Evolutionary conservation across 2,329 filamentous ascomycete genomes (phyloP), one percentile per base, ranked within the genome.

Genomic region (Exophiala xenobiotica): DNA sequence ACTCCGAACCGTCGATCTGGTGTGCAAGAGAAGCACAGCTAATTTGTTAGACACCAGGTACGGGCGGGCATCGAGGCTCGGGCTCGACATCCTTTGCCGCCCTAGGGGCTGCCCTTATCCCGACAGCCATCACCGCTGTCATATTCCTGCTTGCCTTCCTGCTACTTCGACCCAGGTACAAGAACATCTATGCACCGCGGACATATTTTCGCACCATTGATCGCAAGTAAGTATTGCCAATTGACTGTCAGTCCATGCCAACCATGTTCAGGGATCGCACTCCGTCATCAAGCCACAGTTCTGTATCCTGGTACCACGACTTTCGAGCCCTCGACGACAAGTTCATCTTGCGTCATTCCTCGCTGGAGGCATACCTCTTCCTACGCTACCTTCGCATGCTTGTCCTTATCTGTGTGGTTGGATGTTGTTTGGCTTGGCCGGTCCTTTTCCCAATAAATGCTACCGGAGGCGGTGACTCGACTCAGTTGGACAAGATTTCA

Each of bases 321-420:
- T 81, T 82, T 63, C 70, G 74, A 46, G 72, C 72, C 35, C 75
- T 83, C 9, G 74, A 79, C 5, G 91, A 97, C 67, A 83, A 83
- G 19, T 88, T 89, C 65, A 81, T 91, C n/a, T 81, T 97, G 4
- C 88, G 93, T 61, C 88, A 95, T 72, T 88, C 90, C 60, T 95
- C 90, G 0, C 79, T 97, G 47, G 92, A 97, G 68, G 88, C 87
- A 16, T 97, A 91, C 70, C 84, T 97, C 37, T 96, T 95, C 68
- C 77, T 97, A 19, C 88, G 92, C 16, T 95, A 92, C 63, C 73
- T 97, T 53, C 85, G 89, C 59, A 87, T 93, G 43, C 75, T 88
- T 37, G 83, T 86, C 54, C 78, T 87, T 49, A 86, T 92, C 55
- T 92, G 87, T 67, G 79, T 95, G 24, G 84, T 89, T 4, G 93